Conservation (phyloP, 306 rosid species). For the Canavalia gladiata region DNA sequence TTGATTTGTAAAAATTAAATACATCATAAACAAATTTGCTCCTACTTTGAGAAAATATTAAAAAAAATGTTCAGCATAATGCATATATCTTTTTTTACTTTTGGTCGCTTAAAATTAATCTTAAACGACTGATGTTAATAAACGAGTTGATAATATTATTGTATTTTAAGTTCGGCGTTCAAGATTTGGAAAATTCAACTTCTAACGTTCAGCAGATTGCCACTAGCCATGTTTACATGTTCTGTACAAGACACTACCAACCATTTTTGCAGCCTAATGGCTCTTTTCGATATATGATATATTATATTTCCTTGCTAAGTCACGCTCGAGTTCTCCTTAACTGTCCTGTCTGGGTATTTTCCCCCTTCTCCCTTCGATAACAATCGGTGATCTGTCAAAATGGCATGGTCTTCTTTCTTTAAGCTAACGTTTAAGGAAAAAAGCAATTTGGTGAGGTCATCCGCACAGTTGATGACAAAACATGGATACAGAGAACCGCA, state of each 20-base stretch:
- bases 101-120: too few species aligned
- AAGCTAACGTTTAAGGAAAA: not conserved
- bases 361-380: not conserved
- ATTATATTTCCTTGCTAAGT: conserved; percentile 1
- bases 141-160: too few species aligned
- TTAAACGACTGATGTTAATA: too few species aligned
- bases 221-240: not conserved
- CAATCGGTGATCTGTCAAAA: not conserved
- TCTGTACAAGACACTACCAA: not conserved
- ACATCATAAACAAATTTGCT: too few species aligned
- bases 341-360: too few species aligned
- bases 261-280: not conserved
- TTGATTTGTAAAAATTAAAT: too few species aligned
- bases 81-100: too few species aligned
- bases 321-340: not conserved
- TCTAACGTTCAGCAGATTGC: not conserved
- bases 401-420: not conserved
- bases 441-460: conserved; percentile 7
- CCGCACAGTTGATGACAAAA: not conserved
- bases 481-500: not conserved
- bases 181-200: not conserved
- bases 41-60: too few species aligned
- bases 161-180: not conserved
- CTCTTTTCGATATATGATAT: not conserved
- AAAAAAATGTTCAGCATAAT: too few species aligned